Evolutionary conservation across 257 asterid genomes (phyloP), one percentile per base, ranked within the genome.

Genomic region (Gentiana macrophylla): DNA sequence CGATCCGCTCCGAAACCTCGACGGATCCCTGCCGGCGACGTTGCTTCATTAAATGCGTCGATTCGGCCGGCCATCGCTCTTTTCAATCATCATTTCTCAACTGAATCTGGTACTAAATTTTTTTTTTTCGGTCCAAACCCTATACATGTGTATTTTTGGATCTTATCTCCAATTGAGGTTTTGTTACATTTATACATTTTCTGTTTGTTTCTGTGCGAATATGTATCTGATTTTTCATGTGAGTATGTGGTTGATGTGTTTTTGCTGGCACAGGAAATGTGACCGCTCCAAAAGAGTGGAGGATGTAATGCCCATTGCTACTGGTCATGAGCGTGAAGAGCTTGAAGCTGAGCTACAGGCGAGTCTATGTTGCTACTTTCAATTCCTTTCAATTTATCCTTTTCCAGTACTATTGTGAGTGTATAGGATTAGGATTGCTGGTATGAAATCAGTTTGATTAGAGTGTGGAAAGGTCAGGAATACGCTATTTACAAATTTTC

Each of bases 271-370:
- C 65, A 82, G 89, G 67, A 51, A 72, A 63, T 78, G 87, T 75
- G 38, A 65, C 49, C 47, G 32, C 77, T 51, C 65, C 79, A 37
- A 86, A 72, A 75, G 66, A 35, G 83, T 77, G 15, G 98, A 84
- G 76, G 94, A 91, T 67, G 77, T 87, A 78, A 75, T 82, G 89
- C 98, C 98, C 47, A 91, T 87, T 76, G 95, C 94, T 13, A 91
- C 98, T 58, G 98, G 96, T 53, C 98, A 91, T 37, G 98, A 91
- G 69, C 87, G 94, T 12, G 98, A 91, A 72, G 96, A 91, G 77
- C 86, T 90, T 56, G 82, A 79, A 66, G 98, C 98, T 34, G 88
- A 79, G 74, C 83, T 87, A 64, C 66, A 84, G 67, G 97, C 84
- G 69, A 76, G 85, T 74, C 5, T 45, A 32, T 60, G 34, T 32